Base-by-base conservation (phyloP, 805 yeast genomes). In the Spathaspora girioi region DNA sequence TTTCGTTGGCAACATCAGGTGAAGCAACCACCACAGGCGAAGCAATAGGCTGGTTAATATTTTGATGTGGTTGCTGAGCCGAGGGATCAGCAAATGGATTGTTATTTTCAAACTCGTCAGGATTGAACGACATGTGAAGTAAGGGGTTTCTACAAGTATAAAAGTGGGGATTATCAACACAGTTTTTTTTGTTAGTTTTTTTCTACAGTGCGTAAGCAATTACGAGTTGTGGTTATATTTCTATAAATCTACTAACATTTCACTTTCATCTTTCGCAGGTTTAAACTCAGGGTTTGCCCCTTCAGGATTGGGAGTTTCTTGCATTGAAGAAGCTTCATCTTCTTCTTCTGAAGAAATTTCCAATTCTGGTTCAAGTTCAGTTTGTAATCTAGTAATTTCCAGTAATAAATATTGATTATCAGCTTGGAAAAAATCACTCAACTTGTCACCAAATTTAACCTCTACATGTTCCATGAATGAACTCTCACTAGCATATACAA, bases 101-200 rank as follows among this genome's bases (percentile, higher is more conserved):
- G 56, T 75, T 75, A 54, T 74, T 66, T 46, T 75, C 79, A 46
- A 71, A 71, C 44, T 72, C 78, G 53, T 70, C 73, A 5, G 81
- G 81, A 51, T 11, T 46, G 47, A 46, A 43, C 20, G 40, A 23
- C 38, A 20, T 46, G n/a, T 20, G 3, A n/a, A n/a, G n/a, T n/a
- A n/a, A n/a, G n/a, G 27, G 9, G 18, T 6, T 19, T 41, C 3
- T 19, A 14, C 19, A 6, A 19, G 5, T 6, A 19, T n/a, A 15
- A n/a, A 35, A 35, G 40, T 35, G 18, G 40, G 14, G 40, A n/a
- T 35, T 35, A 15, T 4, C 40, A 14, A 35, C 40, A 35, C 40
- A 35, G 18, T 35, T 35, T 35, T 4, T 35, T 35, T 12, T n/a
- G 9, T 35, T 35, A 3, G 40, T 7, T 35, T 14, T 35, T 35